Base-by-base conservation (phyloP, 306 rosid species). In the Malus sylvestris region DNA sequence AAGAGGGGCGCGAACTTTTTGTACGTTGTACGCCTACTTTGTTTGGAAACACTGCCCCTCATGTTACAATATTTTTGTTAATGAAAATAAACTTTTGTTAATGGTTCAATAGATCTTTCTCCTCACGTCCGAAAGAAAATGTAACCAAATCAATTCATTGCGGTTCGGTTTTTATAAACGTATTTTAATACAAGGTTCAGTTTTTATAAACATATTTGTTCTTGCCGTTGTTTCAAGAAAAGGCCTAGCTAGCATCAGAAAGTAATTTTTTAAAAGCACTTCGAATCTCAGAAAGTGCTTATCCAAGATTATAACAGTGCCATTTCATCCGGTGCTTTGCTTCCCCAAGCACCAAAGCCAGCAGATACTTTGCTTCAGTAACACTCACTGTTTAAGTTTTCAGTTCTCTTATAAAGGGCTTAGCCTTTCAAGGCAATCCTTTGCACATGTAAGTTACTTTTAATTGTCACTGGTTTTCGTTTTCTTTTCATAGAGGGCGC, bases 311-410 rank as follows among this genome's bases (percentile, higher is more conserved):
- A n/a, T 38, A 38, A 38, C 8, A 53, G 32, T 35, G 25, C 57
- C 70, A 27, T 62, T 22, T 22, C 13, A 22, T 18, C 55, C 19
- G 19, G 53, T 71, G 19, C 60, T 76, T 81, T 75, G 30, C 81
- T 81, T 81, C 77, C 84, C 19, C 4, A 42, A 55, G 69, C 23
- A 60, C 44, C 67, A 35, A 71, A 45, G 46, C 23, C 51, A 74
- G 65, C 68, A 63, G 80, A 76, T 81, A 64, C 84, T 72, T 81
- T 70, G 57, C 77, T 76, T 81, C 72, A 2, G 52, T 33, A 62
- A 46, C 65, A 46, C 65, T 68, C 64, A 3, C 58, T 46, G 44
- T 60, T 60, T 46, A n/a, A 25, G 19, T 15, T 63, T 70, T 53
- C 52, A 23, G 40, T 55, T 71, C 53, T 52, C 65, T 33, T 71